Evolutionary conservation across 2,329 filamentous ascomycete genomes (phyloP), one percentile per base, ranked within the genome.

Genomic region (Fusarium piperis): DNA sequence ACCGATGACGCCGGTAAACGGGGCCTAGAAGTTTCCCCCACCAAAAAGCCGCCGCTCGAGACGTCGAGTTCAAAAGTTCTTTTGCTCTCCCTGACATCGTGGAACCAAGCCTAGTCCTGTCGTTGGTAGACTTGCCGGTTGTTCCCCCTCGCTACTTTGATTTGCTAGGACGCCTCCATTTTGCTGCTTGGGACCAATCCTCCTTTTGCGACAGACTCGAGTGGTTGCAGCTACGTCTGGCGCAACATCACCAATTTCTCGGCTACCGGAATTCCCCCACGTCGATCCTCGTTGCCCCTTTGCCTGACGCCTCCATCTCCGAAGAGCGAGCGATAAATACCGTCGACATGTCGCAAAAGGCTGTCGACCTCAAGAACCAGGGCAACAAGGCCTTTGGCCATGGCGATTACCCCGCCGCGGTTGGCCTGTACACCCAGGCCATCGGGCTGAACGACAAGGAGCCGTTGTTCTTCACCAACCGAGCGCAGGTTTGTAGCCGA

Each of bases 301-400:
- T 53, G 63, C 51, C 41, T 62, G 63, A 36, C 62, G 32, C 10
- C 60, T 13, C 51, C 41, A 65, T 30, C 28, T 28, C 41, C 38
- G 35, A 32, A 58, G 55, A 39, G 55, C 52, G 62, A 60, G 33
- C 32, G 28, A 57, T 38, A 41, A 38, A 60, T 28, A 53, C 57
- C 76, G 52, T 68, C 68, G 67, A 70, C 72, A 87, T 87, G 84
- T 77, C 83, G 66, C 75, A 93, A 80, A 90, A 93, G 81, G 95
- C 95, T 59, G 88, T 91, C 74, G 92, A 92, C 79, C 86, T 97
- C 76, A 99, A 99, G 86, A 92, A 97, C 82, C 89, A 97, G 82
- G 96, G 96, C 80, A 99, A 99, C 84, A 93, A 95, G 79, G 94
- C 94, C 59, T 98, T 98, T 83, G 90, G 91, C 63, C 86, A 90